Base-by-base conservation (phyloP, 371 early-diverging fungal species). In the Saksenaea oblongispora region DNA sequence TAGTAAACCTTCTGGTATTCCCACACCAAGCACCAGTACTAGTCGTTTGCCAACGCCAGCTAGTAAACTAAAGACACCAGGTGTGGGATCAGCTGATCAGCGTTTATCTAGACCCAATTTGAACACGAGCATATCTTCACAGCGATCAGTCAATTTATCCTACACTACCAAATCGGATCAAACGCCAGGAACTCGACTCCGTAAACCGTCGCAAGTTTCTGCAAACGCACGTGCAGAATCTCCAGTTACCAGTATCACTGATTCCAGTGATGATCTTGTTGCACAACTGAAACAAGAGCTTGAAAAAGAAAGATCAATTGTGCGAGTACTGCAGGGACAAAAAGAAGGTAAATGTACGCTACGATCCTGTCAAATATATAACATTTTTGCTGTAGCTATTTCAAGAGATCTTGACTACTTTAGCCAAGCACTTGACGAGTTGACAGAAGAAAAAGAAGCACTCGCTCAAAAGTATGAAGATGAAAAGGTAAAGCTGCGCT, bases 271-370 rank as follows among this genome's bases (percentile, higher is more conserved):
- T 8, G 56, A 55, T 31, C n/a, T 64, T 36, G 28, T 59, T n/a
- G 11, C 34, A 14, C 47, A 62, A 34, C 18, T 42, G 51, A 56
- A 22, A 18, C 13, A 27, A 35, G 62, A 65, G 24, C 63, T 78
- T 24, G 79, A 78, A 26, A 75, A 72, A 56, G 79, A 79, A 63
- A 66, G 67, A 13, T 74, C 76, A 22, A 68, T 73, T 3, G 72
- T 74, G 5, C 70, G 72, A 34, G 73, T 72, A 57, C 67, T 79
- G 34, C 79, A 79, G 47, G 66, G 71, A 15, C 79, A 79, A 36
- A 79, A 79, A 79, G 76, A 79, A 73, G 78, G 78, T 74, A 63
- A 63, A 13, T 18, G 7, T 14, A 36, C 41, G 11, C 15, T 58
- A 27, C 17, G 26, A 55, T 39, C 5, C n/a, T 31, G 17, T 35